Evolutionary conservation across 768 basidiomycete species (phyloP), one percentile per base, ranked within the genome.

Genomic region (Leccinum incarnatum): DNA sequence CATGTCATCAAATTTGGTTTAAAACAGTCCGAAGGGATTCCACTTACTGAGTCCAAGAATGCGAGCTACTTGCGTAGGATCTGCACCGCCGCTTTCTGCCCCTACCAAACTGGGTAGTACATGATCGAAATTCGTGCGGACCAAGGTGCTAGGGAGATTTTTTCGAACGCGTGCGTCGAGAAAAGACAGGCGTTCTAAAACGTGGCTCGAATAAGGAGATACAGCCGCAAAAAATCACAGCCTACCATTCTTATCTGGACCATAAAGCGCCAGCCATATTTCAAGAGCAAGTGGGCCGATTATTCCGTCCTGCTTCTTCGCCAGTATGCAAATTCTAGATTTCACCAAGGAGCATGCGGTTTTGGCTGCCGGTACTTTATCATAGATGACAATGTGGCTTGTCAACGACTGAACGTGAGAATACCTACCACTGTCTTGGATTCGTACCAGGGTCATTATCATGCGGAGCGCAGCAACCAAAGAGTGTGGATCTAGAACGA

Each of bases 271-370:
- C 29, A 70, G 59, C 3, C 54, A 47, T 54, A 68, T 59, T 36
- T 68, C 69, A 2, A 66, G 59, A 15, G 69, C 66, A 2, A 69
- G 59, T 14, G 54, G 59, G 25, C 68, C 66, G 17, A 70, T 36
- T 4, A 62, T 42, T 27, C 51, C 15, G 1, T 56, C 52, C 0
- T 57, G 1, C 15, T 45, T 64, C 36, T 14, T 29, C 4, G 58
- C 60, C 17, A 69, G 30, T 32, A 57, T n/a, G 25, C 45, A 51
- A 25, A 69, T 36, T 19, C 64, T 62, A 2, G 56, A 42, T 0
- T 42, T 3, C 5, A 42, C 40, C 19, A 10, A 19, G 2, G 4
- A n/a, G 4, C 40, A n/a, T 42, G 40, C n/a, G 2, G 1, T 5
- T 42, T 4, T n/a, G 40, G 40, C 40, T n/a, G 9, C n/a, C 9